Conservation (phyloP, 345 rosid genomes). For the Rubroshorea leprosula region DNA sequence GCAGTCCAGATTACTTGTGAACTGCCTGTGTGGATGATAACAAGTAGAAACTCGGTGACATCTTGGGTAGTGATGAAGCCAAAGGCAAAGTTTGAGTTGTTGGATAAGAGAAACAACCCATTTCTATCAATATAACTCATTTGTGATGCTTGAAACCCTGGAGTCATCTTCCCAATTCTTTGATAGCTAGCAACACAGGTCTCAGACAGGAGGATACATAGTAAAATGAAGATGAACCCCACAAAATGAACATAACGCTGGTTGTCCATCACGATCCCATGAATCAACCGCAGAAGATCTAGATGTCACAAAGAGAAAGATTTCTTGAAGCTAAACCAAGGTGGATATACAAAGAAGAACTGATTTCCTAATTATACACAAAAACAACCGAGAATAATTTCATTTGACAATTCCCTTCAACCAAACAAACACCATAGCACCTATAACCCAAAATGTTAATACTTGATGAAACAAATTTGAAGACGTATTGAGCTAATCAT, state of each 20-base stretch:
- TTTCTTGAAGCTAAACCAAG: neutral
- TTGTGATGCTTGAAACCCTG: conserved; percentile 53
- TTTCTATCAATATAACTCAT: conserved; percentile 60
- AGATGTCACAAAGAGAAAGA: conserved; percentile 1
- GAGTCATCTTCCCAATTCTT: conserved; percentile 30
- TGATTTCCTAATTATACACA: too few species aligned
- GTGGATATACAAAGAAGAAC: too few species aligned
- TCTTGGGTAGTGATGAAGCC: conserved; percentile 46
- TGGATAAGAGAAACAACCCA: conserved; percentile 69
- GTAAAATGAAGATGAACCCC: conserved; percentile 21
- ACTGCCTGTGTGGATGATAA: conserved; percentile 40
- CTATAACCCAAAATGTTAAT: too few species aligned
- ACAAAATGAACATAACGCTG: conserved; percentile 15
- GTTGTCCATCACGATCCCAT: conserved; percentile 33
- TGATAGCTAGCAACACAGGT: conserved; percentile 35
- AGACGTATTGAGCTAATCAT: conserved; percentile 8
- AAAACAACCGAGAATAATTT: too few species aligned
- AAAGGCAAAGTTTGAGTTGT: conserved; percentile 51
- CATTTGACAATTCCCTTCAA: neutral
- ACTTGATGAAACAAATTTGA: conserved; percentile 9
- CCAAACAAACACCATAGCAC: too few species aligned
- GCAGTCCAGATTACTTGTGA: conserved; percentile 62
- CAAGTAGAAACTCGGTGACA: conserved; percentile 46
- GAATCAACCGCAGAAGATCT: conserved; percentile 4
- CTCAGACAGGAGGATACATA: conserved; percentile 26